Evolutionary conservation across 1,284 basidiomycete genomes (phyloP).

Genomic region (Heterobasidion irregulare): DNA sequence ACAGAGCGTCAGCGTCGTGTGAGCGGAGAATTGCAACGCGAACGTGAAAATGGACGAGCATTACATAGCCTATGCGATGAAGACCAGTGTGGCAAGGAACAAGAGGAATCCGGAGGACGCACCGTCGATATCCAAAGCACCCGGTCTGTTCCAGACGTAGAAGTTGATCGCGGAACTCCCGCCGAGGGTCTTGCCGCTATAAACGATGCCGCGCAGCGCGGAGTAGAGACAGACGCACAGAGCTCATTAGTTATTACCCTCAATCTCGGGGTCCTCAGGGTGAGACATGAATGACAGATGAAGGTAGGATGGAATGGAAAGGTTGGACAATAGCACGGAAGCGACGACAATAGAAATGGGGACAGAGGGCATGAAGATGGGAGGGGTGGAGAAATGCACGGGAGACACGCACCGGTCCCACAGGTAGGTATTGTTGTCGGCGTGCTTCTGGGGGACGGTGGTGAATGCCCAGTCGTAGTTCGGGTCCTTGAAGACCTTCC

Average conservation of each 20-base stretch:
- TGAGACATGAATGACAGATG: constrained; percentile 7
- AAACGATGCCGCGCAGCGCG: not conserved
- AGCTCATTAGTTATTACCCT: too few species aligned
- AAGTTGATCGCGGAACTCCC: constrained; percentile 18
- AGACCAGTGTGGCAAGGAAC: too few species aligned
- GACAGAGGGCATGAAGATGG: too few species aligned
- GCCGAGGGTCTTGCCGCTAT: constrained; percentile 18
- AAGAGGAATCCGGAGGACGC: too few species aligned
- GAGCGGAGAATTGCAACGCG: not conserved
- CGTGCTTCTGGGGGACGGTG: constrained; percentile 11
- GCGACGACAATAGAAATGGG: not conserved
- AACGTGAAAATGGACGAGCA: too few species aligned
- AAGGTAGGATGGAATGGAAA: constrained; percentile 4
- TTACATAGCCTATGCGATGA: too few species aligned
- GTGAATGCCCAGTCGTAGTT: constrained; percentile 21
- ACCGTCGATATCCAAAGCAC: constrained; percentile 15
- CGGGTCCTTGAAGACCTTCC: constrained; percentile 11
- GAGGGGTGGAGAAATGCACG: too few species aligned
- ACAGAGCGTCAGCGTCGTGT: not conserved
- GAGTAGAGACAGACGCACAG: not conserved
- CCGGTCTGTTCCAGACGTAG: constrained; percentile 15
- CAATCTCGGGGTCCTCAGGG: too few species aligned
- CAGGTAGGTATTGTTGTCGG: too few species aligned
- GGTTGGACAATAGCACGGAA: constrained; percentile 4
- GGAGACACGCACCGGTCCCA: too few species aligned